Percentiles rank a stretch among this genome's conserved stretches.
phyloP scores from a whole-genome alignment of 2,329 filamentous ascomycete species.

The Xylariaceae sp. region DNA sequence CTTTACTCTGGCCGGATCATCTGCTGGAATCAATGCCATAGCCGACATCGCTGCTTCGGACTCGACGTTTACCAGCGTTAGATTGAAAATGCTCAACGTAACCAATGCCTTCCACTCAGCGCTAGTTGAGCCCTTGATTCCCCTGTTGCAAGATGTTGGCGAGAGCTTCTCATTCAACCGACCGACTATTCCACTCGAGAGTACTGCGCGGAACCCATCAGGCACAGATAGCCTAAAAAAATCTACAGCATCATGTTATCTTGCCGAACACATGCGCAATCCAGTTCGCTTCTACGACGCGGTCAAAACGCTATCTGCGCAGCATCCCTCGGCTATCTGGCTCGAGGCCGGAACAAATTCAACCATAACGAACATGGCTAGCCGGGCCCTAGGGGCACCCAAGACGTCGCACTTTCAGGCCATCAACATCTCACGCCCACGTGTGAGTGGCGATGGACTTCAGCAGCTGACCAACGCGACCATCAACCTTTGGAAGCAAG shows the following conservation, averaged over 20 bases:
- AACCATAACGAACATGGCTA: conserved; percentile 42
- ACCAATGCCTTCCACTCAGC: conserved; percentile 55
- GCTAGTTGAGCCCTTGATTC: conserved; percentile 46
- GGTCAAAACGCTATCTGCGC: conserved; percentile 32
- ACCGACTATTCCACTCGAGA: no score
- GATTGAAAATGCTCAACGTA: conserved; percentile 48
- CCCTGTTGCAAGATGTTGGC: no score
- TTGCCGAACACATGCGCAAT: conserved; percentile 40
- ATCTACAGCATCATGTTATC: no score
- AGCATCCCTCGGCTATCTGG: conserved; percentile 35
- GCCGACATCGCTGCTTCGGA: not conserved
- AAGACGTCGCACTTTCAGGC: conserved; percentile 30
- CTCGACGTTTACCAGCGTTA: no score
- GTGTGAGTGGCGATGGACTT: conserved; percentile 24
- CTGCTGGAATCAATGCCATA: conserved; percentile 34
- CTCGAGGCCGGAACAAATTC: conserved; percentile 45
- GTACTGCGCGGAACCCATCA: no score
- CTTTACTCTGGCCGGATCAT: conserved; percentile 49
- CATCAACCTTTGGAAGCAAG: conserved; percentile 47
- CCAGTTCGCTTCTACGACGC: conserved; percentile 45
- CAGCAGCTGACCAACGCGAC: conserved; percentile 36
- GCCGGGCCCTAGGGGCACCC: conserved; percentile 38
- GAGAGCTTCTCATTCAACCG: no score
- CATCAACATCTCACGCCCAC: not conserved
- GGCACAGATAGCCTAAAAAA: no score